Base-by-base conservation (phyloP, 805 yeast species). In the Sugiyamaella boreocaroliniensis region DNA sequence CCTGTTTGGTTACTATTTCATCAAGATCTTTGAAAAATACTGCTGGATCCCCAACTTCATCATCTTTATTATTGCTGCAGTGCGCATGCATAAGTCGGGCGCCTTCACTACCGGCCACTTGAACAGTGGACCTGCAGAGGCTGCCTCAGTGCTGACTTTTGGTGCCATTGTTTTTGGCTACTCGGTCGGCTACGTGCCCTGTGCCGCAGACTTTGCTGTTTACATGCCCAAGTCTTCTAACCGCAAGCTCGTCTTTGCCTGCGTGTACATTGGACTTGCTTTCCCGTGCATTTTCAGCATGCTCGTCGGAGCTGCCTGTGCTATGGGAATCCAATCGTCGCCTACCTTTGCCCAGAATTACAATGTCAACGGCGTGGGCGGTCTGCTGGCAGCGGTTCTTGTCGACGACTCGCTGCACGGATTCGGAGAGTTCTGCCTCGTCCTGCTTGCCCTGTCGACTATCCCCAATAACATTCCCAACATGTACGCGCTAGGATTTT, bases 151-250 rank as follows among this genome's bases (percentile, higher is more conserved):
- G 16, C 72, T 89, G 53, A 80, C 92, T 19, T 88, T 85, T 60
- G 96, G 96, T 65, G 83, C 89, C 68, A 71, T 93, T 43, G 69
- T 86, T 57, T 89, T 80, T 63, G 97, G 97, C 57, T 89, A 84
- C 64, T 95, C 96, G 48, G 80, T 95, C 51, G 97, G 97, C 58
- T 89, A 97, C 97, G 81, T 95, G 52, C 83, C 96, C 16, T 88
- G 83, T 62, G 93, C 97, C 22, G 81, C 95, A 49, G 97, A 89
- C 71, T 90, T 89, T 72, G 87, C 96, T 47, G 89, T 85, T 44
- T 90, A 88, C 73, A 88, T 86, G 79, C 87, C 85, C 59, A 73
- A 78, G 62, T 76, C 79, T 63, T 80, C 83, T 57, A 78, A 77
- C 68, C 72, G 79, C 45, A 58, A 60, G 64, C 82, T 74, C 64